Conservation (phyloP, 805 yeast species). For the Candida awuae region DNA sequence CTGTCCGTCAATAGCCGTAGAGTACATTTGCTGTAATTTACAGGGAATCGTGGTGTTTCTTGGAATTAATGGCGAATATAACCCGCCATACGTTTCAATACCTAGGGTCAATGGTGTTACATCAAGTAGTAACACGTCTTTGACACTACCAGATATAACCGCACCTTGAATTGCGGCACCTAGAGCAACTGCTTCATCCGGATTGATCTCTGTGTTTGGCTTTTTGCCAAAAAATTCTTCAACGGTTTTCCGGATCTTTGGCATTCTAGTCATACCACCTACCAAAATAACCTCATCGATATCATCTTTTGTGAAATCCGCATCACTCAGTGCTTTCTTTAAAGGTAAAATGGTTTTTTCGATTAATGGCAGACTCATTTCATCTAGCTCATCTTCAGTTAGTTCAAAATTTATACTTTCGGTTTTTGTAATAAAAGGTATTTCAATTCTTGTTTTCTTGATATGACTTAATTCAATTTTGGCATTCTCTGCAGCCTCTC, state of each 20-base stretch:
- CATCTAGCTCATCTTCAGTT: slow-evolving; percentile 45
- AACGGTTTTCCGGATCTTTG: slow-evolving; percentile 74
- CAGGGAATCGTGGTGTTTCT: slow-evolving; percentile 94
- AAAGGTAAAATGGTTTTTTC: slow-evolving; percentile 70
- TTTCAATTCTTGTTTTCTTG: slow-evolving; percentile 62
- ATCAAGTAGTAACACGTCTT: slow-evolving; percentile 82
- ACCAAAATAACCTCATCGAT: slow-evolving; percentile 76
- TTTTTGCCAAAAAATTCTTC: slow-evolving; percentile 69
- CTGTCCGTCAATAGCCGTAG: slow-evolving; percentile 93
- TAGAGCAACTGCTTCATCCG: slow-evolving; percentile 89
- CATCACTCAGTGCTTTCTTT: slow-evolving; percentile 77
- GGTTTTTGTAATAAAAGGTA: slow-evolving; percentile 63
- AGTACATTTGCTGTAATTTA: slow-evolving; percentile 85
- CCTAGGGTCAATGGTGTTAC: slow-evolving; percentile 86
- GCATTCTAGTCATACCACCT: slow-evolving; percentile 92
- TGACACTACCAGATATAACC: slow-evolving; percentile 89
- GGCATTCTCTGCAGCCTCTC: slow-evolving; percentile 86
- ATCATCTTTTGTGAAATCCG: slow-evolving; percentile 56
- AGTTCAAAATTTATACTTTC: slow-evolving; percentile 37
- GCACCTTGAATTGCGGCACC: slow-evolving; percentile 99
- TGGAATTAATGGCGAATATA: slow-evolving; percentile 79
- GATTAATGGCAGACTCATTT: slow-evolving; percentile 47
- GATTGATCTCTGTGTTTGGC: slow-evolving; percentile 89
- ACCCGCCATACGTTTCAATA: slow-evolving; percentile 96
- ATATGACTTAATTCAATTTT: slow-evolving; percentile 79